phyloP scores from a whole-genome alignment of 2,329 filamentous ascomycete species.

The Chrysosporium keratinophilum region DNA sequence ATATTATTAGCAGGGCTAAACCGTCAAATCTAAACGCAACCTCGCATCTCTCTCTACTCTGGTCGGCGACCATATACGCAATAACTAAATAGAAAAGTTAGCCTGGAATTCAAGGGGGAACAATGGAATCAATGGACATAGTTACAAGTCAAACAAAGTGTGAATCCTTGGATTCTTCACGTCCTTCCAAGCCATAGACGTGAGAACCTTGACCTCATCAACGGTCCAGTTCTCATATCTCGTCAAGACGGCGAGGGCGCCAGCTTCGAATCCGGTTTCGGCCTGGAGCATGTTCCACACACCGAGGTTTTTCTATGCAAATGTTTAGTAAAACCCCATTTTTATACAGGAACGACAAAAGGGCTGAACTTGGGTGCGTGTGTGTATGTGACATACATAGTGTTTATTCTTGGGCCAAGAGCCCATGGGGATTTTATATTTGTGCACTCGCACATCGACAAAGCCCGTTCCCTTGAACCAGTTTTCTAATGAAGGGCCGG shows the following conservation, averaged over 20 bases:
- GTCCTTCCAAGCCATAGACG: constrained; percentile 26
- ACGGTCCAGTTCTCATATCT: constrained; percentile 19
- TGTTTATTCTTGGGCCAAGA: constrained; percentile 21
- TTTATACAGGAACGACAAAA: neutral
- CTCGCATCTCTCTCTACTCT: neutral
- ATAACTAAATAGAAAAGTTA: neutral
- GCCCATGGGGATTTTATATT: constrained; percentile 21
- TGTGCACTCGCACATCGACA: constrained; percentile 18
- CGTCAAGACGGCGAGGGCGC: constrained; percentile 23
- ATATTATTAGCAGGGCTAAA: no score
- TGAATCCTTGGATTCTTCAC: constrained; percentile 26
- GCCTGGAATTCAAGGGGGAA: neutral
- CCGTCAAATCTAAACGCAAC: no score
- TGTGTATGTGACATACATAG: neutral
- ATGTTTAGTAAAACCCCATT: neutral
- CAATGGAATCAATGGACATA: constrained; percentile 11
- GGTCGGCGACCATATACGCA: constrained; percentile 1
- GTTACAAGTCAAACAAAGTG: constrained; percentile 23
- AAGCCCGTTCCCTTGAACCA: constrained; percentile 22
- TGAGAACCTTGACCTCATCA: constrained; percentile 25
- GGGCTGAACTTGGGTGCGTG: no score
- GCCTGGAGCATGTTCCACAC: constrained; percentile 23
- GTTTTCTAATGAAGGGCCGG: constrained; percentile 15
- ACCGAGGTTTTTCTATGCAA: constrained; percentile 19
- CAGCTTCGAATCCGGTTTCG: constrained; percentile 21